Conservation (phyloP, 441 rosid species). For the Eutrema salsugineum region DNA sequence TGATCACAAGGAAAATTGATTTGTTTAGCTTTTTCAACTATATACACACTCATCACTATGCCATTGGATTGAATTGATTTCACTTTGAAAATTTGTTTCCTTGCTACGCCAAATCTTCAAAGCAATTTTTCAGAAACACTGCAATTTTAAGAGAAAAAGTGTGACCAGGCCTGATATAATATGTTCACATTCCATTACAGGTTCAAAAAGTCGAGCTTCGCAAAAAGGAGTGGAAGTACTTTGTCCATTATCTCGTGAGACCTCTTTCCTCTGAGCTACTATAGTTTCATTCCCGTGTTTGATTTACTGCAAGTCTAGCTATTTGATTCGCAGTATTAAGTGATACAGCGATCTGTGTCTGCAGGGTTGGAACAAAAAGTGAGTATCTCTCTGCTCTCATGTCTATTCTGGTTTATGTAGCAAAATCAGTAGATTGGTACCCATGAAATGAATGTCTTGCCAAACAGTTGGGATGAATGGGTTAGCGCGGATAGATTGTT, state of each 20-base stretch:
- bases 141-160: background rate
- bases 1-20: too few species aligned
- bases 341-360: constrained; percentile 36
- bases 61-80: too few species aligned
- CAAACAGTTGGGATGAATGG: constrained; percentile 99
- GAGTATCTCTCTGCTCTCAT: constrained; percentile 46
- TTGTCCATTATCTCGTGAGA: constrained; percentile 96
- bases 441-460: constrained; percentile 58
- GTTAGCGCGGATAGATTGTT: constrained; percentile 80
- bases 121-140: too few species aligned
- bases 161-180: background rate
- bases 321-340: constrained; percentile 17
- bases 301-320: background rate
- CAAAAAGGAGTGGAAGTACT: constrained; percentile 91
- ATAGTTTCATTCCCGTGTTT: background rate
- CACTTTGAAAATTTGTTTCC: too few species aligned
- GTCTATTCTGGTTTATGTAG: constrained; percentile 3
- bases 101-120: too few species aligned
- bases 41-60: too few species aligned
- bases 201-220: constrained; percentile 90
- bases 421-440: background rate
- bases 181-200: constrained; percentile 36
- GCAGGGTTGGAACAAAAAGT: constrained; percentile 99
- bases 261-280: background rate
- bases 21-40: too few species aligned